phyloP scores from a whole-genome alignment of 441 rosid species.

The Eutrema salsugineum region DNA sequence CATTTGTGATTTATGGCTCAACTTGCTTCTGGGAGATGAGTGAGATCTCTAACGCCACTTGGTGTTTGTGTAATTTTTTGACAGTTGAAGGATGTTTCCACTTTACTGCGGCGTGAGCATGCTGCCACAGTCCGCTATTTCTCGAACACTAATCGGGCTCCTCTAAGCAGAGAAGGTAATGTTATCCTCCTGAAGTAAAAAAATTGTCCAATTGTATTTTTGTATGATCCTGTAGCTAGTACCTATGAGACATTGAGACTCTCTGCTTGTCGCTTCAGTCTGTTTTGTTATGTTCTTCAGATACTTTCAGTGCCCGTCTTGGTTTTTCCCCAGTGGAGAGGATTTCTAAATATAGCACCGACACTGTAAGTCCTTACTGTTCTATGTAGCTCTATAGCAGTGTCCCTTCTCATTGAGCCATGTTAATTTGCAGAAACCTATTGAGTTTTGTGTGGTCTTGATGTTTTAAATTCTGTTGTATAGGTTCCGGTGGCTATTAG shows the following conservation, averaged over 20 bases:
- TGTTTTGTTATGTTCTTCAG: slow-evolving; percentile 33
- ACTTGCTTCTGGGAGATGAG: not conserved
- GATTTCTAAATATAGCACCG: slow-evolving; percentile 29
- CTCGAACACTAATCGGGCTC: slow-evolving; percentile 37
- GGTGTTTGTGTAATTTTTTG: not conserved
- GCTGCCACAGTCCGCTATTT: slow-evolving; percentile 50
- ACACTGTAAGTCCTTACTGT: slow-evolving; percentile 41
- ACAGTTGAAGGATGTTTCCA: slow-evolving; percentile 54
- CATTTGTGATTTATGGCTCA: not conserved
- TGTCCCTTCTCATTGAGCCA: not conserved
- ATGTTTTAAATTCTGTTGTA: slow-evolving; percentile 1
- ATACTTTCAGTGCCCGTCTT: slow-evolving; percentile 34
- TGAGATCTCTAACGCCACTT: not conserved
- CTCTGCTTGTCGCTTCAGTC: not conserved
- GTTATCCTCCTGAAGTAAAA: not conserved
- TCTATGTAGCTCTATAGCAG: not conserved
- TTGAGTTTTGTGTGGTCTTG: not conserved
- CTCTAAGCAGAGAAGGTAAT: slow-evolving; percentile 46
- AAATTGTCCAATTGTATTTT: not conserved
- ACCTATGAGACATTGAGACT: not conserved
- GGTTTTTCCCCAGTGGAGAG: slow-evolving; percentile 34
- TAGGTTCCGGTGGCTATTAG: slow-evolving; percentile 42
- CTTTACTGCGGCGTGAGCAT: slow-evolving; percentile 41
- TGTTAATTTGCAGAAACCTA: not conserved
- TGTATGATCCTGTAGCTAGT: not conserved